A percentile compares a stretch with the other conserved stretches of the same genome.
These are phyloP conservation scores for Liriodendron chinense DNA, from an alignment of 164 flowering plant species.

Conservation along the genomic window DNA sequence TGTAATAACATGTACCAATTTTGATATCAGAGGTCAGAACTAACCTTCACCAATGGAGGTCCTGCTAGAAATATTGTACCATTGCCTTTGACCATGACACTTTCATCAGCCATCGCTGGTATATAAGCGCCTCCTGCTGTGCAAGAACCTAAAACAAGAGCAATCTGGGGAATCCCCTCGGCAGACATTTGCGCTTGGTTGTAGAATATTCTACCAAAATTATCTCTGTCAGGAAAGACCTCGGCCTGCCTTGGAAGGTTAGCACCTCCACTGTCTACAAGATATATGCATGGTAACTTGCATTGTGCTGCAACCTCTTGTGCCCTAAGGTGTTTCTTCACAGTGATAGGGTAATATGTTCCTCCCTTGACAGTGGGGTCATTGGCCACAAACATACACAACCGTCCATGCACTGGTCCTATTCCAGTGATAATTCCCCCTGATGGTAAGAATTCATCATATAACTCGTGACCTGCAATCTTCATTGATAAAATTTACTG, in stretches of 20 bases:
- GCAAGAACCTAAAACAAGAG: constrained; percentile 91
- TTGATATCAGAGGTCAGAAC: constrained; percentile 16
- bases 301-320: constrained; percentile 95
- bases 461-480: constrained; percentile 96
- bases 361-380: constrained; percentile 98
- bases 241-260: constrained; percentile 96
- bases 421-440: constrained; percentile 92
- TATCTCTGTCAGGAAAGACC: constrained; percentile 93
- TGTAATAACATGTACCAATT: neutral
- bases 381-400: constrained; percentile 96
- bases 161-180: constrained; percentile 90
- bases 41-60: constrained; percentile 97
- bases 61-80: constrained; percentile 98
- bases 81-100: constrained; percentile 98
- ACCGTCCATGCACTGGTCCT: constrained; percentile 85
- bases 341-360: constrained; percentile 92
- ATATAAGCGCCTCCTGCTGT: constrained; percentile 99
- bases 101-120: constrained; percentile 99
- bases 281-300: constrained; percentile 86
- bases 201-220: constrained; percentile 91
- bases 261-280: constrained; percentile 99
- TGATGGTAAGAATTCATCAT: constrained; percentile 82
- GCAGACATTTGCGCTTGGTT: constrained; percentile 93
- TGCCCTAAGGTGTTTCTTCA: constrained; percentile 96
- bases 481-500: constrained; percentile 21